A percentile compares a stretch with the other conserved stretches of the same genome.
Evolutionary conservation across 768 basidiomycete genomes (phyloP).

Genomic region (Podaxis mareebaensis): DNA sequence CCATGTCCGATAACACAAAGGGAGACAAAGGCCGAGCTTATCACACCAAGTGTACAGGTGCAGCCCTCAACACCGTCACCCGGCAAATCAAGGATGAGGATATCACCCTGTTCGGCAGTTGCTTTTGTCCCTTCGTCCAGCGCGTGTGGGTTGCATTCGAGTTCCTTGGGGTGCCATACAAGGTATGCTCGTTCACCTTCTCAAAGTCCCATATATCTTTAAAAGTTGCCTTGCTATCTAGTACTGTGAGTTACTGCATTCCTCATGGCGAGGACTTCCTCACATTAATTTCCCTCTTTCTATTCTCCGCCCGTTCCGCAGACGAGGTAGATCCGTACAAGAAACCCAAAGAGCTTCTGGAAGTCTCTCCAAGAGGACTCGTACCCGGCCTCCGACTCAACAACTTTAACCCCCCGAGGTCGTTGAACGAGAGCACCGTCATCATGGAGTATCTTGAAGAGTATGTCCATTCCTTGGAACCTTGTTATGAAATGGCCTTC

Average conservation of each 20-base stretch:
- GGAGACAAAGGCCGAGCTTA: conserved; percentile 33
- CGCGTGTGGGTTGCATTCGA: conserved; percentile 79
- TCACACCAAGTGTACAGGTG: conserved; percentile 42
- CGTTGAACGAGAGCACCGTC: conserved; percentile 78
- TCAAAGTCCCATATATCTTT: too few relatives aligned
- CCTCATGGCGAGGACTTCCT: not conserved
- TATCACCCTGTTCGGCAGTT: conserved; percentile 69
- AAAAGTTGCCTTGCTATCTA: too few relatives aligned
- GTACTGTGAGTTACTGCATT: conserved; percentile 22
- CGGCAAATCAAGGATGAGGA: conserved; percentile 47
- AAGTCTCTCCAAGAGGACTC: conserved; percentile 79
- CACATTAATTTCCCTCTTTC: not conserved
- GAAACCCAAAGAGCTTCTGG: conserved; percentile 78
- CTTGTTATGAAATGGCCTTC: not conserved
- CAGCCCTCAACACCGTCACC: conserved; percentile 57
- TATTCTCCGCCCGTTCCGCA: conserved; percentile 23
- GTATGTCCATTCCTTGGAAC: conserved; percentile 35
- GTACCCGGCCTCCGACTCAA: conserved; percentile 70
- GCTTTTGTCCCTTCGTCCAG: conserved; percentile 84
- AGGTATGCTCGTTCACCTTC: conserved; percentile 40
- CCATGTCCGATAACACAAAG: conserved; percentile 12
- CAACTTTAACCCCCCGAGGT: conserved; percentile 52
- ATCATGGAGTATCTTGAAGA: conserved; percentile 81
- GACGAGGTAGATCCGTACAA: conserved; percentile 84
- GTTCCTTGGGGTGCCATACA: conserved; percentile 68